These are phyloP conservation scores for Gymnopus androsaceus DNA, from an alignment of 1,284 basidiomycete species.

Conservation along the genomic window DNA sequence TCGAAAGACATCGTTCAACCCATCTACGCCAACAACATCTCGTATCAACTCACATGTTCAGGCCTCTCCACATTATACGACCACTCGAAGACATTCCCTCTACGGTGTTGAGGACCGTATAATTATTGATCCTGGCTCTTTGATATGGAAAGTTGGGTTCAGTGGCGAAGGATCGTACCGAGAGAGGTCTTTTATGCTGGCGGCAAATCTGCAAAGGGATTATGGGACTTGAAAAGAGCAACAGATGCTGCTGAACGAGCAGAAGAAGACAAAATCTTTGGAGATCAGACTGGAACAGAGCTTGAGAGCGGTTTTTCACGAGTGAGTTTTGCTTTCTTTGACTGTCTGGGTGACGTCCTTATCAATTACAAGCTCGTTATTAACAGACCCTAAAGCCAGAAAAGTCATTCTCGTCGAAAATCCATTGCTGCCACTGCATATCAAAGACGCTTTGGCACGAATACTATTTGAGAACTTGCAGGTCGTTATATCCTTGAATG, in stretches of 20 bases:
- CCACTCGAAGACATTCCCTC: slow-evolving; percentile 74
- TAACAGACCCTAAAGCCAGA: slow-evolving; percentile 91
- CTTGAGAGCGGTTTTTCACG: slow-evolving; percentile 79
- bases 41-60: slow-evolving; percentile 56
- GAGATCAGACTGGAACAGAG: slow-evolving; percentile 69
- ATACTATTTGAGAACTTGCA: slow-evolving; percentile 91
- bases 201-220: slow-evolving; percentile 37
- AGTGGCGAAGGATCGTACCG: slow-evolving; percentile 85
- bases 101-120: slow-evolving; percentile 88
- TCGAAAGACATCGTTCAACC: slow-evolving; percentile 38
- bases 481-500: slow-evolving; percentile 39
- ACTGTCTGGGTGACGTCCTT: slow-evolving; percentile 18
- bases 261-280: slow-evolving; percentile 73
- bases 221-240: slow-evolving; percentile 66
- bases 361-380: slow-evolving; percentile 64
- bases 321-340: slow-evolving; percentile 54
- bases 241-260: slow-evolving; percentile 55
- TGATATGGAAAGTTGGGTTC: slow-evolving; percentile 88
- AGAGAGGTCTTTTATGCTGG: slow-evolving; percentile 71
- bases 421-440: slow-evolving; percentile 80
- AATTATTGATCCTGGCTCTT: slow-evolving; percentile 82
- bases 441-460: slow-evolving; percentile 87
- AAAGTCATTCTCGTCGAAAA: slow-evolving; percentile 93
- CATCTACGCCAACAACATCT: slow-evolving; percentile 54
- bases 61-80: slow-evolving; percentile 75